These are phyloP conservation scores for Xenosphaeropsis pyriputrescens DNA, from an alignment of 2,329 filamentous ascomycete genomes.

Conservation along the genomic window DNA sequence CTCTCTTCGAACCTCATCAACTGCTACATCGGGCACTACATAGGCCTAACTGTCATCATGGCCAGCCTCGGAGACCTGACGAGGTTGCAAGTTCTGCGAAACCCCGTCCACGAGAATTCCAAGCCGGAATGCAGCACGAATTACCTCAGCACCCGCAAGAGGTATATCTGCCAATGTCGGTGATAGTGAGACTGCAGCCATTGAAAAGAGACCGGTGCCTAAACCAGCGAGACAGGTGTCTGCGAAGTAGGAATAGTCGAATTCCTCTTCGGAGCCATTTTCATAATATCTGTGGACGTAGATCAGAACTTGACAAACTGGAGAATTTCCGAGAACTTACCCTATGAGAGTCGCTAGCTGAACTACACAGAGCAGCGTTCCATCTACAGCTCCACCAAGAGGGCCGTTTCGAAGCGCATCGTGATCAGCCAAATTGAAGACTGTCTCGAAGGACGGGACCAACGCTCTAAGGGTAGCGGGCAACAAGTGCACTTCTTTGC, in stretches of 20 bases:
- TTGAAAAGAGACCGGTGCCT: slow-evolving; percentile 27
- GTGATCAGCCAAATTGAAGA: slow-evolving; percentile 20
- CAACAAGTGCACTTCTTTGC: slow-evolving; percentile 22
- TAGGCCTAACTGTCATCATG: slow-evolving; percentile 24
- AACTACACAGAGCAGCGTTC: slow-evolving; percentile 23
- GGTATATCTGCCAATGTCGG: slow-evolving; percentile 23
- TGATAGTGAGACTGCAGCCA: slow-evolving; percentile 26
- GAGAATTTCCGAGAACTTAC: slow-evolving; percentile 16
- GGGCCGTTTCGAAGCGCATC: slow-evolving; percentile 22
- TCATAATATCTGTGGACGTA: slow-evolving; percentile 16
- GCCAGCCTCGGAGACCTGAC: slow-evolving; percentile 8
- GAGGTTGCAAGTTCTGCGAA: slow-evolving; percentile 25
- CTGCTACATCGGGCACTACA: slow-evolving; percentile 20
- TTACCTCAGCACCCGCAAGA: slow-evolving; percentile 23
- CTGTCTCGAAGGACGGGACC: slow-evolving; percentile 22
- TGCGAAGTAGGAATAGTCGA: slow-evolving; percentile 9
- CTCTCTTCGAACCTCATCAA: slow-evolving; percentile 20
- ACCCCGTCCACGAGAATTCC: slow-evolving; percentile 27
- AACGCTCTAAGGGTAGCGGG: slow-evolving; percentile 13
- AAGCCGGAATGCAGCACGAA: slow-evolving; percentile 29
- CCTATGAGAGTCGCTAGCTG: slow-evolving; percentile 27
- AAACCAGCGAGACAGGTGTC: slow-evolving; percentile 23
- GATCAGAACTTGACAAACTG: not conserved
- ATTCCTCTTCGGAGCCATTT: slow-evolving; percentile 8
- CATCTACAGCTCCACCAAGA: slow-evolving; percentile 28